Evolutionary conservation across 2,329 filamentous ascomycete species (phyloP), one percentile per base, ranked within the genome.

Genomic region (Colletotrichum sp.): DNA sequence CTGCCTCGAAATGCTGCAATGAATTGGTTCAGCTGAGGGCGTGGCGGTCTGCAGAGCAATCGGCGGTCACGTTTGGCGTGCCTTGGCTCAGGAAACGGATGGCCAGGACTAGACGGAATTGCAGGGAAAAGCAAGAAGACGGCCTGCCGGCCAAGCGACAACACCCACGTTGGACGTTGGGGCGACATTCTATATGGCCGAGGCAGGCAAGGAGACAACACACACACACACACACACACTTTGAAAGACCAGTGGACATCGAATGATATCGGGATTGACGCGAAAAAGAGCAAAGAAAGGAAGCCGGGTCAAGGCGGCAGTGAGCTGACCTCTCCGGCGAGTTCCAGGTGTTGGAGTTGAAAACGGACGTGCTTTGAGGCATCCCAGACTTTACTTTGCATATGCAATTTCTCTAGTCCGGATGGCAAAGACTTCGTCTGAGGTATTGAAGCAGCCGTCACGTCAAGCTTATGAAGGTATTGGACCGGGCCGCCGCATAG

Each of bases 11-110:
- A 44, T 30, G 52, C 49, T 39, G 66, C 72, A 63, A 64, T 49
- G 62, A 34, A 66, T 66, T 66, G 59, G 66, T 77, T 67, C 75
- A 77, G 71, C 75, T 77, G 66, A 71, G 75, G 71, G 49, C 36
- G 71, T 71, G 75, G 71, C 75, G 66, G 75, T 75, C 70, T 76
- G 70, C 63, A 34, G 64, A 39, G 64, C 44, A 69, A 55, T 73
- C 64, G 49, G 59, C 44, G 34, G 64, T 69, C 44, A 61, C 57
- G 16, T 69, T 64, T 49, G 64, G 57, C 59, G 49, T 22, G 52
- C 57, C 59, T 63, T 52, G 74, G 75, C 49, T 55, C 59, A 64
- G 32, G n/a, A 52, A 52, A 69, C 57, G 34, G 70, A 68, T 19
- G 65, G 65, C 64, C 64, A 22, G 49, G 22, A 44, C 36, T 69